Evolutionary conservation across 1,284 basidiomycete genomes (phyloP), one percentile per base, ranked within the genome.

Genomic region (Cryptococcus sp.): DNA sequence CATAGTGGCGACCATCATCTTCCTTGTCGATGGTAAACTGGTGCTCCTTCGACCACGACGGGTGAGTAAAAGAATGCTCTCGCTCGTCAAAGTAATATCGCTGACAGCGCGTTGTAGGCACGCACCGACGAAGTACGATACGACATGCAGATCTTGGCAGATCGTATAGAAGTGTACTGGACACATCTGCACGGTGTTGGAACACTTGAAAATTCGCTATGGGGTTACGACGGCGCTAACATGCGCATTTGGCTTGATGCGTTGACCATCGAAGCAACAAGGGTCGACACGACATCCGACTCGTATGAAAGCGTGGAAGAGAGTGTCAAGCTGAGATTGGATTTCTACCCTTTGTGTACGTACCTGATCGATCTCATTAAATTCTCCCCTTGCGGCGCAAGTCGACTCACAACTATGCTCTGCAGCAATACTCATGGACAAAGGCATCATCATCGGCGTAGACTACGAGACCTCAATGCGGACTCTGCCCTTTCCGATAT

Each of bases 131-230:
- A 97, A 79, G 75, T 77, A 8, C 91, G 90, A 63, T 99, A 99
- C 75, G 95, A 99, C 76, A 88, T 98, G 84, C 95, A 98, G 70
- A 89, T 99, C 45, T 87, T 99, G 26, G 92, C 94, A 0, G 92
- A 97, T 68, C 86, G 88, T 26, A 92, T 99, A 61, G 95, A 99
- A 72, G 93, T 94, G 72, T 99, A 94, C 78, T 99, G 95, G 95
- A 97, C 95, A 45, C 94, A 98, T 79, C 80, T 97, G 52, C 86
- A 89, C 46, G 94, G 93, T 0, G 92, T 97, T 38, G 90, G 89
- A 3, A 87, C 91, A 1, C 81, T 99, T 29, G 94, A 98, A 72
- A 97, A 99, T 78, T 96, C 93, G 8, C 81, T 99, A 15, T 99
- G 95, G 95, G 95, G 89, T 0, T 99, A 92, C 75, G 95, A 99